Evolutionary conservation across 1,139 yeast genomes (phyloP).

Genomic region (Pichia sp.): DNA sequence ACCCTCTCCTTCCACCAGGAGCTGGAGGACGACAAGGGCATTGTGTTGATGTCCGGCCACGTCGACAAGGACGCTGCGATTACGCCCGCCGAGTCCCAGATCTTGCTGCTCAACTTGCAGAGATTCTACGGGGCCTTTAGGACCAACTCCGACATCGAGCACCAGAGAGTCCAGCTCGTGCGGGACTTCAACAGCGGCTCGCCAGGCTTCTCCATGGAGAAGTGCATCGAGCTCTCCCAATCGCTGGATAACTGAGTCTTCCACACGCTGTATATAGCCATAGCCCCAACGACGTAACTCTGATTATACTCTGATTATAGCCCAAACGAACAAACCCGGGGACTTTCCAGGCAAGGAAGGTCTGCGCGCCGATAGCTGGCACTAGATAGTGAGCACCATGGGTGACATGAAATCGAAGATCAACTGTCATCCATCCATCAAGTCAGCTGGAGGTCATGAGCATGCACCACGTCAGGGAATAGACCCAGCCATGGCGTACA

Average conservation of each 20-base stretch:
- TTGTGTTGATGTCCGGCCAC: slow-evolving; percentile 84
- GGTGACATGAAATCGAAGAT: too few species aligned
- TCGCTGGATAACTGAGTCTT: slow-evolving; percentile 50
- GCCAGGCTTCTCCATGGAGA: slow-evolving; percentile 57
- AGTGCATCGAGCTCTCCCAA: slow-evolving; percentile 66
- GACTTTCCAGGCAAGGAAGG: too few species aligned
- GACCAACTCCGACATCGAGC: slow-evolving; percentile 35
- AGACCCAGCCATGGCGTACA: background rate
- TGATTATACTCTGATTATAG: background rate
- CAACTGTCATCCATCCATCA: too few species aligned
- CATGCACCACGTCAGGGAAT: too few species aligned
- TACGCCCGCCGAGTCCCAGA: slow-evolving; percentile 61
- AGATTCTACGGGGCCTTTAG: slow-evolving; percentile 79
- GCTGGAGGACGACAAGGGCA: slow-evolving; percentile 52
- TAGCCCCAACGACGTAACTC: background rate
- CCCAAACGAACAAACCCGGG: background rate
- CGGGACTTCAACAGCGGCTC: slow-evolving; percentile 68
- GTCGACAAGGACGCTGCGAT: slow-evolving; percentile 70
- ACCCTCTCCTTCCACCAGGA: slow-evolving; percentile 86
- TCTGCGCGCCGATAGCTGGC: too few species aligned
- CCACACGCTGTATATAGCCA: background rate
- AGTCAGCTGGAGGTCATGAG: too few species aligned
- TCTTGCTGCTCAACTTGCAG: slow-evolving; percentile 75
- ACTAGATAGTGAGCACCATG: too few species aligned
- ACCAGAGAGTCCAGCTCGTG: slow-evolving; percentile 54